A percentile compares a stretch with the other conserved stretches of the same genome.
These are phyloP conservation scores for Abrus precatorius DNA, from an alignment of 306 rosid genomes.

Conservation along the genomic window DNA sequence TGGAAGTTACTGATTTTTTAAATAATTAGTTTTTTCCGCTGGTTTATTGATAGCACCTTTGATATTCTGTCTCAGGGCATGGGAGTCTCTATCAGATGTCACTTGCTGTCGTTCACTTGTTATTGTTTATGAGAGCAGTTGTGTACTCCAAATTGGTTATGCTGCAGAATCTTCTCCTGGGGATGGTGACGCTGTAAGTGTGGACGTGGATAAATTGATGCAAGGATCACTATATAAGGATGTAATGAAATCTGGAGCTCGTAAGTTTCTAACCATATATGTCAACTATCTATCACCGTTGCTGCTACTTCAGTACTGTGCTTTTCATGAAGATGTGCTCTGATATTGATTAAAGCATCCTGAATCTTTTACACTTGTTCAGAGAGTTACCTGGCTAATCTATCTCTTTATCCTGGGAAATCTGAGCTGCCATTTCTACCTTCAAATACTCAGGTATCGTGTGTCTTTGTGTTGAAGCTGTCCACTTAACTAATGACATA, in stretches of 20 bases:
- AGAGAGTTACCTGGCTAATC: conserved; percentile 95
- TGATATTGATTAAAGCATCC: conserved; percentile 33
- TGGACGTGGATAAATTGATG: conserved; percentile 72
- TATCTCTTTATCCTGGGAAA: conserved; percentile 90
- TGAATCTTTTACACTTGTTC: conserved; percentile 44
- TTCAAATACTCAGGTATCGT: conserved; percentile 86
- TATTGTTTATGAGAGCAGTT: conserved; percentile 71
- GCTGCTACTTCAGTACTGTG: conserved; percentile 15
- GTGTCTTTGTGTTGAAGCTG: conserved; percentile 21
- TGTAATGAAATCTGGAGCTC: conserved; percentile 79
- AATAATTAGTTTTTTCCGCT: neutral
- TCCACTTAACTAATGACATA: neutral
- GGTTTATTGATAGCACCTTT: conserved; percentile 45
- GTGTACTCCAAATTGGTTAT: conserved; percentile 84
- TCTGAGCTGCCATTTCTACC: conserved; percentile 95
- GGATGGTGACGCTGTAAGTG: conserved; percentile 66
- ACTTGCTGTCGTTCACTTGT: conserved; percentile 85
- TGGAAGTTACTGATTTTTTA: conserved; percentile 18
- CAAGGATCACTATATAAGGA: conserved; percentile 80
- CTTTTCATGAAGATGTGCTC: conserved; percentile 34
- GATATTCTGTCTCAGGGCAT: conserved; percentile 66
- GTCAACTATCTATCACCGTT: conserved; percentile 33
- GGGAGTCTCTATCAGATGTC: conserved; percentile 76
- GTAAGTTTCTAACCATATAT: conserved; percentile 62
- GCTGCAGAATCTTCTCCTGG: conserved; percentile 65